Percentiles rank a stretch among this genome's conserved stretches.
phyloP scores from a whole-genome alignment of 768 basidiomycete genomes.

The Tephrocybe sp. region DNA sequence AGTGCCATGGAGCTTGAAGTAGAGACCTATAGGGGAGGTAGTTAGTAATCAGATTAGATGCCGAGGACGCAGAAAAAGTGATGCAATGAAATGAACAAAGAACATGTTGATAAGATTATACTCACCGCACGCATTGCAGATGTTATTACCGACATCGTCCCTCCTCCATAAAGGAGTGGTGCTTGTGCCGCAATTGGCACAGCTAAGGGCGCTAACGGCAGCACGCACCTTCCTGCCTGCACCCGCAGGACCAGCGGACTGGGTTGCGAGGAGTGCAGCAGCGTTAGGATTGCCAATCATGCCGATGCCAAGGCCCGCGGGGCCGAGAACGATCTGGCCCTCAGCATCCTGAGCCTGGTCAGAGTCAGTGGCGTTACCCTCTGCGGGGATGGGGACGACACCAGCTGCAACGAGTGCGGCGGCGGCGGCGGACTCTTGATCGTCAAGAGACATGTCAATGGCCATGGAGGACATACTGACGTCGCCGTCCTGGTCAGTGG shows the following conservation, averaged over 20 bases:
- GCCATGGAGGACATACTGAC: conserved; percentile 13
- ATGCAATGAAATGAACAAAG: conserved; percentile 6
- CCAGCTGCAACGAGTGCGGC: conserved; percentile 22
- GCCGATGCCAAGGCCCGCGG: conserved; percentile 19
- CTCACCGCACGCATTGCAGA: conserved; percentile 94
- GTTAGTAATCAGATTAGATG: conserved; percentile 17
- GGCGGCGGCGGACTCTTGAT: conserved; percentile 19
- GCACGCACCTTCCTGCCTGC: conserved; percentile 33
- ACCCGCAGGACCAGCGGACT: no score
- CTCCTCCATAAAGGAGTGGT: conserved; percentile 90
- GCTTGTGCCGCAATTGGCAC: conserved; percentile 87
- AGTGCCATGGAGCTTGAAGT: conserved; percentile 97
- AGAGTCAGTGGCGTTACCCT: not conserved
- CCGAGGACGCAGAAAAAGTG: no score
- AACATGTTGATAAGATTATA: no score
- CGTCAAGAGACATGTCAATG: conserved; percentile 10
- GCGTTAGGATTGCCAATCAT: conserved; percentile 21
- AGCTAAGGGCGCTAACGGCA: conserved; percentile 73
- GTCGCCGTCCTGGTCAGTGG: conserved; percentile 21
- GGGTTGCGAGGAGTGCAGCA: conserved; percentile 5
- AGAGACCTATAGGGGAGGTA: conserved; percentile 62
- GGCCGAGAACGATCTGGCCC: conserved; percentile 17
- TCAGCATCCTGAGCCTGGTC: not conserved
- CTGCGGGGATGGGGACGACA: conserved; percentile 10
- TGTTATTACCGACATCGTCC: conserved; percentile 89